Base-by-base conservation (phyloP, 371 early-diverging fungal genomes). In the Mucor irregularis region DNA sequence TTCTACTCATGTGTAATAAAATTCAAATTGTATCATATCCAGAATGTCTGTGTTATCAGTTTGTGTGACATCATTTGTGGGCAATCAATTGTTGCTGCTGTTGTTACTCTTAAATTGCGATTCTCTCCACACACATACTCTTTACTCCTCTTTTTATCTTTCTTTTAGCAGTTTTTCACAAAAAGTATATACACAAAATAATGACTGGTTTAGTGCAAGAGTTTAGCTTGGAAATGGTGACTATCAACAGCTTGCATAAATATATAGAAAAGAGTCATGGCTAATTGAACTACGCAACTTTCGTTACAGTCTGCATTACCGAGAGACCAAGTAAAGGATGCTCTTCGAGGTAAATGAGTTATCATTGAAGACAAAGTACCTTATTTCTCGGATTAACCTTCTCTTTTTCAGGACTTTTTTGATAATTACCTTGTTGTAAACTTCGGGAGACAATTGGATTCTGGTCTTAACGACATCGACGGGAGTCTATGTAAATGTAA, bases 361-460 rank as follows among this genome's bases (percentile, higher is more conserved):
- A 28, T 1, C 9, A 24, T 19, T 17, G 24, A 52, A 37, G 8
- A 14, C 0, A 2, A 10, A 42, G 40, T 40, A n/a, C 11, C 25
- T n/a, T 29, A 13, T 43, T 9, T 26, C 11, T n/a, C 31, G 24
- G 14, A 34, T 6, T 33, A 26, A 19, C 17, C 47, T 14, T 17
- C 21, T 28, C 10, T 29, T 47, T 13, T 17, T 38, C 66, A 66
- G 93, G 91, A 2, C 64, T 95, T 22, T 69, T 93, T n/a, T n/a
- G n/a, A n/a, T n/a, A n/a, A n/a, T 69, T 65, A 75, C 74, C 73
- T 75, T 81, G 78, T 86, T 87, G 83, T 87, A 85, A 62, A 82
- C 57, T 40, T 81, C 80, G 59, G 88, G 76, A 53, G 77, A 73
- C 52, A 85, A 76, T 64, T 89, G 89, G 58, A 86, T 84, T 45